Evolutionary conservation across 1,284 basidiomycete species (phyloP), one percentile per base, ranked within the genome.

Genomic region (Pseudozyma flocculosa): DNA sequence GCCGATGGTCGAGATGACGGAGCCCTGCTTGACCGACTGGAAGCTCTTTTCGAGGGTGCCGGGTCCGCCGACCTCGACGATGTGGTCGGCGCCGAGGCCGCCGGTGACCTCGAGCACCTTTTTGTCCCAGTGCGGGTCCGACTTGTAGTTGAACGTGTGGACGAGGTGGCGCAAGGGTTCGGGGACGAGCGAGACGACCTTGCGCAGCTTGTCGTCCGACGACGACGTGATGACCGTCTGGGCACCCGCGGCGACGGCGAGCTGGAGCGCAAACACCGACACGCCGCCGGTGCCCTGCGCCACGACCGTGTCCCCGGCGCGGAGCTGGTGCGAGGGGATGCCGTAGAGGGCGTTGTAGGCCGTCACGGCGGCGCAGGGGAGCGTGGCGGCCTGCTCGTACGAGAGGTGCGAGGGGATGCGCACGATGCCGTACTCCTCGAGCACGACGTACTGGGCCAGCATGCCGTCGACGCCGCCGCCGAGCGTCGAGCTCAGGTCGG

Each of bases 201-300:
- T 65, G 30, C 75, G 66, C 22, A 81, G 73, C 73, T 87, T 87
- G 32, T 83, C 81, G 58, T 85, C 84, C 0, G 84, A 84, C 0
- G 84, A 85, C 0, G 84, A 85, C 0, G 84, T 86, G 22, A 81
- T 80, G 53, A 87, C 85, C 18, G 84, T 84, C 4, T 74, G 82
- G 2, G 85, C 85, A 14, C 86, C 85, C 0, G 82, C 80, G 0
- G 83, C 84, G 18, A 82, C 78, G 0, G 84, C 85, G 40, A 87
- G 78, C 71, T 86, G 85, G 42, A 79, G 79, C 67, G 23, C 76
- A 82, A 65, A 83, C 82, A 83, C 81, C 2, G 83, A 84, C 15
- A 85, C 84, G 34, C 84, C 85, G 4, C 85, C 85, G 0, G 84
- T 85, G 8, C 85, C 85, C 19, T 83, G 79, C 11, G 84, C 80